These are phyloP conservation scores for Agastache rugosa DNA, from an alignment of 257 asterid genomes.

Conservation along the genomic window DNA sequence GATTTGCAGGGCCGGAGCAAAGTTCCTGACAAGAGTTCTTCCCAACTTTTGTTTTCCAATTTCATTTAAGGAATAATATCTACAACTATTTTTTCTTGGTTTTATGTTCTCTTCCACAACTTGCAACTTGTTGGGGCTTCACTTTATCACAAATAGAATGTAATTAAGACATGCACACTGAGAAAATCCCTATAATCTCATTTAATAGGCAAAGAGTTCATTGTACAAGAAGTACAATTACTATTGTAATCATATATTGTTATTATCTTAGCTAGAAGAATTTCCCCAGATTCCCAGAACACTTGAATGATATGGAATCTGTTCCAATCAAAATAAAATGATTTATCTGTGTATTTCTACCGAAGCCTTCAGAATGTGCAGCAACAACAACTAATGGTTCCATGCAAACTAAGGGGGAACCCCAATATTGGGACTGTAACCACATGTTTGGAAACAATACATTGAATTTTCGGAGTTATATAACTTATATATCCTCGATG, in stretches of 20 bases:
- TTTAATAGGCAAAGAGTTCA: neutral
- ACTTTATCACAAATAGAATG: neutral
- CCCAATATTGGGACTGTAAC: neutral
- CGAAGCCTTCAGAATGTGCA: slow-evolving; percentile 1
- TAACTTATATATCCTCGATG: neutral
- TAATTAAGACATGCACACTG: neutral
- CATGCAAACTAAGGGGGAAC: neutral
- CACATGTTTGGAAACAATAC: neutral
- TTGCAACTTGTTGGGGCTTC: neutral
- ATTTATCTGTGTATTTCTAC: neutral
- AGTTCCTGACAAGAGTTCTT: neutral
- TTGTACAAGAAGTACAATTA: neutral
- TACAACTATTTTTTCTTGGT: neutral
- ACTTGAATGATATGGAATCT: neutral
- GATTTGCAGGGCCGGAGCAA: slow-evolving; percentile 1
- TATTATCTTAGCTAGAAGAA: neutral
- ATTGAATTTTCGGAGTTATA: neutral
- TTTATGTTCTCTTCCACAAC: neutral
- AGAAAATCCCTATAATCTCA: neutral
- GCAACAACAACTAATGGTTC: neutral
- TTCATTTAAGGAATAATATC: neutral
- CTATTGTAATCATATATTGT: neutral
- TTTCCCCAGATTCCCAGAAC: neutral
- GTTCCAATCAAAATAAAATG: neutral
- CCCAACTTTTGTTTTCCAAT: neutral